Base-by-base conservation (phyloP, 1,284 basidiomycete species). In the Lignosus rhinocerotis region DNA sequence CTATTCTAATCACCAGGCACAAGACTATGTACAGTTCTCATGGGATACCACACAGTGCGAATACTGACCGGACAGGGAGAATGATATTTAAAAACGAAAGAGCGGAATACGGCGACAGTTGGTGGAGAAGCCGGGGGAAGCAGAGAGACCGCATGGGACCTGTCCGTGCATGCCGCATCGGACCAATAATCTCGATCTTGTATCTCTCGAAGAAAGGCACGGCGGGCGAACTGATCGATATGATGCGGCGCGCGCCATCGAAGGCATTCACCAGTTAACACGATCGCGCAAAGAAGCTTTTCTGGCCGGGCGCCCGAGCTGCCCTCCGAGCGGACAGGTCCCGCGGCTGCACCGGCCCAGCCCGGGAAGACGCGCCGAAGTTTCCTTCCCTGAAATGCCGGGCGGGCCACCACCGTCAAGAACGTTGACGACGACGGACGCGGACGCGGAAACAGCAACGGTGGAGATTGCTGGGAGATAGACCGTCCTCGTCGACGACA, bases 391-490 rank as follows among this genome's bases (percentile, higher is more conserved):
- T 46, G 21, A 25, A 25, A 39, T 46, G 7, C 44, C 44, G 44
- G 25, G 25, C 43, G 52, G 10, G 44, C 43, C 17, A 39, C 36
- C 48, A 39, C 16, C 41, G 25, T 25, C 25, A 25, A 25, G 43
- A 25, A 30, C 31, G 25, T 21, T 6, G 11, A 12, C 44, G 21
- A 34, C 45, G 19, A 31, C n/a, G 25, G 50, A 42, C 38, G 51
- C 44, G 36, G 45, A 25, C 56, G 50, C 32, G 47, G 54, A 25
- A 25, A 25, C 25, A 25, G 25, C 25, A 25, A 25, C 54, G 56
- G 57, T 56, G 62, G 62, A 64, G 62, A 64, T 64, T 51, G 57
- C 46, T 32, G 34, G 62, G 59, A 64, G 62, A 64, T 64, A 59
- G 59, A 58, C 59, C 56, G 52, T 47, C 41, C 59, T 42, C 44